These are phyloP conservation scores for Spongospora subterranea DNA, from an alignment of 208 protist genomes.

Conservation along the genomic window DNA sequence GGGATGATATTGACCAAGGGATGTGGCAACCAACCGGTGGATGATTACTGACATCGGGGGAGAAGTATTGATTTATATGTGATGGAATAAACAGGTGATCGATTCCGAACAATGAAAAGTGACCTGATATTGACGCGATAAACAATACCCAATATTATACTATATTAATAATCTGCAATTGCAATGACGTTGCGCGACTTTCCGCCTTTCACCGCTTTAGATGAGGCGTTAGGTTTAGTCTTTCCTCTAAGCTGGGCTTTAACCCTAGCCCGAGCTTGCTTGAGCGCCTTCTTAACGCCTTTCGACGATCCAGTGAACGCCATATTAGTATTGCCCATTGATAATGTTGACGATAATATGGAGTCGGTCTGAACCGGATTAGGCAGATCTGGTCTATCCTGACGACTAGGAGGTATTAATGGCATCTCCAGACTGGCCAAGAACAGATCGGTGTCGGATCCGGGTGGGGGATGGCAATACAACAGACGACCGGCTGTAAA, in stretches of 20 bases:
- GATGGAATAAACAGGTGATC: not conserved
- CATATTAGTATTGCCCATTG: not conserved
- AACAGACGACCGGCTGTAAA: constrained; percentile 18
- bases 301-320: not conserved
- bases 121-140: not conserved
- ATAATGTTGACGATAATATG: not conserved
- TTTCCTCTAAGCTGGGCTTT: not conserved
- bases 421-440: not conserved
- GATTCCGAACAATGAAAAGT: not conserved
- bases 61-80: too few species aligned
- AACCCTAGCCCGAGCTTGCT: not conserved
- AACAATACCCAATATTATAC: not conserved
- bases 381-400: not conserved
- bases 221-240: not conserved
- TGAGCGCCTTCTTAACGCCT: not conserved
- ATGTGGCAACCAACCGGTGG: too few species aligned
- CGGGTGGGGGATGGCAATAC: constrained; percentile 45
- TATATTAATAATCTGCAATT: not conserved
- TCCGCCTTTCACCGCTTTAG: not conserved
- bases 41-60: too few species aligned
- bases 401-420: not conserved
- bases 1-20: too few species aligned
- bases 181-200: not conserved
- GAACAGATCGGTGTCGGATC: not conserved
- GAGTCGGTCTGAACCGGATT: not conserved